Evolutionary conservation across 805 yeast genomes (phyloP).

Genomic region (Pichia rugopelliculosa): DNA sequence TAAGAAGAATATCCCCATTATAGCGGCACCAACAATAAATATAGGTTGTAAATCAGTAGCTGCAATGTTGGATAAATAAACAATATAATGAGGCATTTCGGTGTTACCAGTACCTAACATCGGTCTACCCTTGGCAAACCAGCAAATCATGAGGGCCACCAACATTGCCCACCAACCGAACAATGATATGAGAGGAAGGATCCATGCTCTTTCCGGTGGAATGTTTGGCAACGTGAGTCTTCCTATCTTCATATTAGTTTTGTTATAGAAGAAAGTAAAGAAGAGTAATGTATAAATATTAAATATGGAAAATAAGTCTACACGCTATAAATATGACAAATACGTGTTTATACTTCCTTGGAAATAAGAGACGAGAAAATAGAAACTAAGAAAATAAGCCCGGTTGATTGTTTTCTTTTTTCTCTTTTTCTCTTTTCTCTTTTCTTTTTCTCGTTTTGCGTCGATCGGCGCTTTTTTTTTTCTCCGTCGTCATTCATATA

Average conservation of each 20-base stretch:
- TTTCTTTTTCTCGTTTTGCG: too few species aligned
- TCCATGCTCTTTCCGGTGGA: slow-evolving; percentile 23
- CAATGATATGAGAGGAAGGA: slow-evolving; percentile 57
- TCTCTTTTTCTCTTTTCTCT: not conserved
- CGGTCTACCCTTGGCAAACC: slow-evolving; percentile 81
- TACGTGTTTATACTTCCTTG: too few species aligned
- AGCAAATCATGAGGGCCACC: slow-evolving; percentile 63
- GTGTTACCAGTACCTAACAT: slow-evolving; percentile 48
- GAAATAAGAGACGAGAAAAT: not conserved
- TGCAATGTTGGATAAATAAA: slow-evolving; percentile 80
- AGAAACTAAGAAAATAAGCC: too few species aligned
- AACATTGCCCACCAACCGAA: slow-evolving; percentile 90
- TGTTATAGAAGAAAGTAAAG: not conserved
- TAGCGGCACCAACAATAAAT: slow-evolving; percentile 69
- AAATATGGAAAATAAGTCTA: too few species aligned
- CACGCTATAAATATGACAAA: too few species aligned
- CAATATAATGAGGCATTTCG: slow-evolving; percentile 31
- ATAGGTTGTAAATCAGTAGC: slow-evolving; percentile 82
- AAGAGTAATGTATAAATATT: too few species aligned
- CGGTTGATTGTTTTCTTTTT: too few species aligned
- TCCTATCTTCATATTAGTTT: slow-evolving; percentile 12
- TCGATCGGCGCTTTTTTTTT: not conserved
- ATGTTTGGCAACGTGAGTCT: slow-evolving; percentile 18
- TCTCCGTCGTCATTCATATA: not conserved
- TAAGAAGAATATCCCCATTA: slow-evolving; percentile 70